Conservation (phyloP, 352 stramenopile genomes). For the Phytopythium mirpurense region DNA sequence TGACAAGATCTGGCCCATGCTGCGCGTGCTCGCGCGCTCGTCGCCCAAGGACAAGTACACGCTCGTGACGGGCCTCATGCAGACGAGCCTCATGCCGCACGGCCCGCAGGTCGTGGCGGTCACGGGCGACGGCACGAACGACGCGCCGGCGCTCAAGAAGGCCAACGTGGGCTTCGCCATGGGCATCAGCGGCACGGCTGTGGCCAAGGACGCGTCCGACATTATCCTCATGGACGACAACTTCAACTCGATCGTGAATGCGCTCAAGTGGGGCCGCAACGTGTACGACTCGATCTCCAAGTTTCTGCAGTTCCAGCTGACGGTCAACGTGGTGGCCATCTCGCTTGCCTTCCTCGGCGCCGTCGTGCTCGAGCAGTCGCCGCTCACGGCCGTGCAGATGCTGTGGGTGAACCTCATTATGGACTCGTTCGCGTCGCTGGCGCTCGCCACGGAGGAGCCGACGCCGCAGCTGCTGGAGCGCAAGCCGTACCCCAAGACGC, state of each 20-base stretch:
- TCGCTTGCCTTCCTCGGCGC: slow-evolving; percentile 88
- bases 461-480: slow-evolving; percentile 83
- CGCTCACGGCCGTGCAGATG: slow-evolving; percentile 93
- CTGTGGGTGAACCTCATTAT: slow-evolving; percentile 98
- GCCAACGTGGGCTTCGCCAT: slow-evolving; percentile 97
- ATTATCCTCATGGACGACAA: slow-evolving; percentile 97
- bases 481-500: slow-evolving; percentile 86
- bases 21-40: slow-evolving; percentile 91
- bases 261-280: slow-evolving; percentile 94
- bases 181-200: slow-evolving; percentile 94
- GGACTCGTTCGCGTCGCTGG: slow-evolving; percentile 94
- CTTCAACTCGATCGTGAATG: slow-evolving; percentile 95
- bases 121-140: slow-evolving; percentile 97
- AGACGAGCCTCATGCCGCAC: slow-evolving; percentile 70
- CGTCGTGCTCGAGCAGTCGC: slow-evolving; percentile 50
- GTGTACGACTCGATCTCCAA: slow-evolving; percentile 97
- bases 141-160: slow-evolving; percentile 94
- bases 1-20: slow-evolving; percentile 88
- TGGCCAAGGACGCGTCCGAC: slow-evolving; percentile 94
- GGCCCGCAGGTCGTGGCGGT: slow-evolving; percentile 91
- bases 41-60: slow-evolving; percentile 97
- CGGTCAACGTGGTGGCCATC: slow-evolving; percentile 92
- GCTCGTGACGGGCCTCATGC: slow-evolving; percentile 92
- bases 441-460: slow-evolving; percentile 93
- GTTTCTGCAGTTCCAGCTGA: slow-evolving; percentile 97